These are phyloP conservation scores for Alternaria ethzedia DNA, from an alignment of 2,329 filamentous ascomycete genomes.

Conservation along the genomic window DNA sequence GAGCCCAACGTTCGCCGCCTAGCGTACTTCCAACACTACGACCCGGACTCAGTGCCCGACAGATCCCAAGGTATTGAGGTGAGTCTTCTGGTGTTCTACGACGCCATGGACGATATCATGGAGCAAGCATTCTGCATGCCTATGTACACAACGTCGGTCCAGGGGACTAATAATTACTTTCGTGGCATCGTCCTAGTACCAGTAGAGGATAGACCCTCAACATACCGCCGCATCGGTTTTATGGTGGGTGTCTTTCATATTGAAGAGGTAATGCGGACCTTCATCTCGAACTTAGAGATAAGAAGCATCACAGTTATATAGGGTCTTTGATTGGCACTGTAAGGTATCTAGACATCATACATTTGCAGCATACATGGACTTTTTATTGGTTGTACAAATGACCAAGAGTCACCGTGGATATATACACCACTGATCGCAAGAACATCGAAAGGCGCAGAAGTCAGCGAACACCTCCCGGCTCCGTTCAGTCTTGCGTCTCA, in stretches of 20 bases:
- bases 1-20: too few species aligned
- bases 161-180: not conserved
- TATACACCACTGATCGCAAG: too few species aligned
- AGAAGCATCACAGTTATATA: not conserved
- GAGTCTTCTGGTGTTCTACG: too few species aligned
- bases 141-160: too few species aligned
- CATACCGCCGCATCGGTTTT: not conserved
- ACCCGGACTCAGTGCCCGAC: too few species aligned
- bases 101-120: too few species aligned
- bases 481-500: too few species aligned
- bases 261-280: not conserved
- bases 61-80: too few species aligned
- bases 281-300: not conserved
- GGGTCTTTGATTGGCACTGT: not conserved
- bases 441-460: too few species aligned
- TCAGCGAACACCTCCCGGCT: too few species aligned
- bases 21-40: too few species aligned
- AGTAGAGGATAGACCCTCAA: accelerated
- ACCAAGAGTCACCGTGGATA: too few species aligned
- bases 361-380: not conserved
- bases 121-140: not conserved
- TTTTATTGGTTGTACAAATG: not conserved
- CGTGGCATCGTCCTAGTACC: not conserved
- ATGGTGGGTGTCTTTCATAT: accelerated
- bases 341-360: not conserved